Evolutionary conservation across 1,284 basidiomycete species (phyloP).

Genomic region (Heterobasidion irregulare): DNA sequence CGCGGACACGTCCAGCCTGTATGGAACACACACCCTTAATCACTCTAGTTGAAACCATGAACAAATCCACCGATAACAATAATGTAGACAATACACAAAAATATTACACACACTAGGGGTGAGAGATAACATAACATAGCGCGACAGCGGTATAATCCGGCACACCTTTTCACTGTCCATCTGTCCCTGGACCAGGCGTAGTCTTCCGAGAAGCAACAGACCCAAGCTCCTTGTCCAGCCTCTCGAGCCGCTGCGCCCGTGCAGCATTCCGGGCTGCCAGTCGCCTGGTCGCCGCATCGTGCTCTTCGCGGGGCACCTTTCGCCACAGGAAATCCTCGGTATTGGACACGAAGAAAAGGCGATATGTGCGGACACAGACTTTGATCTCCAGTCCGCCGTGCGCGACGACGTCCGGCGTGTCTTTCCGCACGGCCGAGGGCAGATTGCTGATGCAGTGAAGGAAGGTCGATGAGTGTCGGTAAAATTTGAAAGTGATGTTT

Average conservation of each 20-base stretch:
- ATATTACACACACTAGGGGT: no score
- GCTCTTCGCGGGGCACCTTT: slow-evolving; percentile 25
- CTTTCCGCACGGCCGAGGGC: slow-evolving; percentile 19
- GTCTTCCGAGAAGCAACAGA: no score
- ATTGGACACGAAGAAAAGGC: slow-evolving; percentile 73
- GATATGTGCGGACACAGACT: slow-evolving; percentile 79
- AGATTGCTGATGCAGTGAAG: slow-evolving; percentile 31
- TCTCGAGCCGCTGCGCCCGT: slow-evolving; percentile 23
- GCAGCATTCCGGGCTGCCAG: slow-evolving; percentile 13
- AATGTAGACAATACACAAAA: no score
- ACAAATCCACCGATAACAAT: no score
- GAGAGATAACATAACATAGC: no score
- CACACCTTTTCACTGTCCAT: no score
- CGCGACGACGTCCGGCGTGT: slow-evolving; percentile 37
- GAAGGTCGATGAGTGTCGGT: not conserved
- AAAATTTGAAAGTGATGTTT: not conserved
- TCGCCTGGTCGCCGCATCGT: slow-evolving; percentile 14
- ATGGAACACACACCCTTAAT: no score
- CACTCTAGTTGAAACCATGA: no score
- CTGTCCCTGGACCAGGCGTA: no score
- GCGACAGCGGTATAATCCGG: no score
- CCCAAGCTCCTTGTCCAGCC: not conserved
- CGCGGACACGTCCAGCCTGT: no score
- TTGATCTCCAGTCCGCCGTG: slow-evolving; percentile 70
- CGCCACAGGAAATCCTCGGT: slow-evolving; percentile 63